A percentile compares a stretch with the other conserved stretches of the same genome.
These are phyloP conservation scores for Neostapfia colusana DNA, from an alignment of 176 grass and related monocot species.

Conservation along the genomic window DNA sequence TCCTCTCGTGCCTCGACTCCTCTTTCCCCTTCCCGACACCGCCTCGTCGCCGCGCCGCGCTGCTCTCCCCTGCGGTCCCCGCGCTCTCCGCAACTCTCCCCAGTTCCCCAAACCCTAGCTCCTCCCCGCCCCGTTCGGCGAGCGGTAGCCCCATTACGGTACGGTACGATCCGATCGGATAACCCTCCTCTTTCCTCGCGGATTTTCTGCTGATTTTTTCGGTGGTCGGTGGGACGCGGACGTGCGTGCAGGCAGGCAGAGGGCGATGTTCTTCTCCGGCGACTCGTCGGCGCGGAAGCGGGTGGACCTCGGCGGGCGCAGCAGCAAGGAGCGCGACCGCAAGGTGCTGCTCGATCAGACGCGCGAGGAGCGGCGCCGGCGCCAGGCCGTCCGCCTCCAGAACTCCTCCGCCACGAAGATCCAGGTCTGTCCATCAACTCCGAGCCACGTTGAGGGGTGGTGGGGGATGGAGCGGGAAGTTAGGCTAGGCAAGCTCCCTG, in stretches of 20 bases:
- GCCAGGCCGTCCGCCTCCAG: conserved; percentile 61
- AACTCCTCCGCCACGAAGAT: conserved; percentile 80
- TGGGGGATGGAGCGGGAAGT: neutral
- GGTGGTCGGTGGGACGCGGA: conserved; percentile 28
- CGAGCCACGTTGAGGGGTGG: neutral
- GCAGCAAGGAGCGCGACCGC: conserved; percentile 92
- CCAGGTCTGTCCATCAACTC: conserved; percentile 64
- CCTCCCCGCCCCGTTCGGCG: conserved; percentile 14
- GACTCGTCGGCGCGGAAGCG: conserved; percentile 73
- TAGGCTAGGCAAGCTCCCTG: neutral
- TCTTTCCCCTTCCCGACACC: conserved; percentile 7
- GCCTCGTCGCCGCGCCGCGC: neutral
- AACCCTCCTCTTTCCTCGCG: neutral
- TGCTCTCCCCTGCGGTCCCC: neutral
- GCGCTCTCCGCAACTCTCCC: neutral
- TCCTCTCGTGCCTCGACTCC: neutral
- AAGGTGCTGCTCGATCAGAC: conserved; percentile 84
- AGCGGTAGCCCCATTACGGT: conserved; percentile 15
- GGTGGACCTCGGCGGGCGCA: conserved; percentile 92
- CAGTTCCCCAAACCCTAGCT: conserved; percentile 37
- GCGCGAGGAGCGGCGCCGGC: conserved; percentile 72
- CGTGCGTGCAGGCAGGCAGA: neutral
- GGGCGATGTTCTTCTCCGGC: conserved; percentile 87
- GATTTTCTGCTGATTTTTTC: conserved; percentile 18
- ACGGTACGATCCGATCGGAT: conserved; percentile 34